Conservation (phyloP, 2,329 filamentous ascomycete genomes). For the Botrytis medusae region DNA sequence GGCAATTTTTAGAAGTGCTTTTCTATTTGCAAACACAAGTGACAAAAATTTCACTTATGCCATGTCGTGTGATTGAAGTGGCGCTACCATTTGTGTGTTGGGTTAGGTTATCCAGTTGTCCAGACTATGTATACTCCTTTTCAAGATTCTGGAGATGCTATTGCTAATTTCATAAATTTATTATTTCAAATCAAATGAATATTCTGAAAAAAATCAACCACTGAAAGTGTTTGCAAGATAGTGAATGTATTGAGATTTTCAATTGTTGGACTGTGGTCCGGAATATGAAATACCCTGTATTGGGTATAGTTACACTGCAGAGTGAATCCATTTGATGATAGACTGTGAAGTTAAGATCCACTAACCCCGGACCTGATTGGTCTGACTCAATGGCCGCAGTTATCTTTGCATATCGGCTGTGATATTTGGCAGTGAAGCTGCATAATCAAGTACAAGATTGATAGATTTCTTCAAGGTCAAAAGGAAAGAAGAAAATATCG, state of each 20-base stretch:
- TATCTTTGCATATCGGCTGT: background rate
- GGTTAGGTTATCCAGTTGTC: background rate
- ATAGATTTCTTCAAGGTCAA: background rate
- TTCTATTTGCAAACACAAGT: background rate
- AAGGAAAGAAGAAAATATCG: background rate
- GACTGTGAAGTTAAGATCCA: background rate
- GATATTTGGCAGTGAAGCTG: background rate
- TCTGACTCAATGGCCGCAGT: background rate
- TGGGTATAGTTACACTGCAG: constrained; percentile 20
- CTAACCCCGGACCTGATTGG: background rate
- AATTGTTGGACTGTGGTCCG: background rate
- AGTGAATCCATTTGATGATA: background rate
- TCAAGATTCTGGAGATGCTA: background rate
- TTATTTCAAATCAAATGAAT: background rate
- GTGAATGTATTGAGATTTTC: background rate
- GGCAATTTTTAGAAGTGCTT: background rate
- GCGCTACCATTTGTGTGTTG: background rate
- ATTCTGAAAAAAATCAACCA: background rate
- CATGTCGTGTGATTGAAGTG: constrained; percentile 10
- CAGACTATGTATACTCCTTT: background rate
- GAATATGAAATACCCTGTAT: background rate
- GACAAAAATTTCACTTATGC: background rate
- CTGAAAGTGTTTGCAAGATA: background rate
- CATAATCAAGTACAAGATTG: background rate
- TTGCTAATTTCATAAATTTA: background rate